These are phyloP conservation scores for Entoloma clypeatum DNA, from an alignment of 1,284 basidiomycete species.

Conservation along the genomic window DNA sequence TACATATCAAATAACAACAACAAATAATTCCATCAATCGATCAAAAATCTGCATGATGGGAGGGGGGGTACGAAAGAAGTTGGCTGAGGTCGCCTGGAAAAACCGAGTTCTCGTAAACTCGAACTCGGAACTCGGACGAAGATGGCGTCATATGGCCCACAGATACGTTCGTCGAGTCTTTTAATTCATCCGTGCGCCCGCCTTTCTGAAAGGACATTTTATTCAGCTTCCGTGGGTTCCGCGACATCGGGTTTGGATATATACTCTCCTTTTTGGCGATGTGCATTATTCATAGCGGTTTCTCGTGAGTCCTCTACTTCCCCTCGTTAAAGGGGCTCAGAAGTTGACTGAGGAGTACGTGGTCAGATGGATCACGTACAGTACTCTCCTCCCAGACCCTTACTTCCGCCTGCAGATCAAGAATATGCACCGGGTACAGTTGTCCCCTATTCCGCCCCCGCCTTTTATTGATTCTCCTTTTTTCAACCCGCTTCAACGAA, in stretches of 20 bases:
- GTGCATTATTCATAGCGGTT: conserved; percentile 33
- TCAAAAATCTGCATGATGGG: no score
- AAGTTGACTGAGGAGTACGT: neutral
- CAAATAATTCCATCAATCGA: no score
- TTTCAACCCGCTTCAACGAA: conserved; percentile 31
- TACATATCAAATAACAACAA: no score
- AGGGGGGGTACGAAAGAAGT: no score
- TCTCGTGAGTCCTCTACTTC: conserved; percentile 36
- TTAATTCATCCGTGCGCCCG: no score
- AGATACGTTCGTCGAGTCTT: conserved; percentile 47
- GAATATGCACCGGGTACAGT: conserved; percentile 33
- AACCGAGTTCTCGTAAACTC: conserved; percentile 33
- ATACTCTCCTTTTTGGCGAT: conserved; percentile 30
- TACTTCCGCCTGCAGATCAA: conserved; percentile 37
- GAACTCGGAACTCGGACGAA: conserved; percentile 41
- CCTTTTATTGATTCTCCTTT: neutral
- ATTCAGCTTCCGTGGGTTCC: conserved; percentile 33
- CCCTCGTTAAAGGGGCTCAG: neutral
- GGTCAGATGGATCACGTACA: conserved; percentile 34
- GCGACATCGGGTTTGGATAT: conserved; percentile 34
- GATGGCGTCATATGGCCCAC: conserved; percentile 53
- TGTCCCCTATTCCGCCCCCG: neutral
- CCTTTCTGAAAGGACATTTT: no score
- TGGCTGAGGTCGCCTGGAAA: no score
- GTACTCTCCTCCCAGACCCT: conserved; percentile 35